phyloP scores from a whole-genome alignment of 2,329 filamentous ascomycete species.

The Cylindrodendrum hubeiense region DNA sequence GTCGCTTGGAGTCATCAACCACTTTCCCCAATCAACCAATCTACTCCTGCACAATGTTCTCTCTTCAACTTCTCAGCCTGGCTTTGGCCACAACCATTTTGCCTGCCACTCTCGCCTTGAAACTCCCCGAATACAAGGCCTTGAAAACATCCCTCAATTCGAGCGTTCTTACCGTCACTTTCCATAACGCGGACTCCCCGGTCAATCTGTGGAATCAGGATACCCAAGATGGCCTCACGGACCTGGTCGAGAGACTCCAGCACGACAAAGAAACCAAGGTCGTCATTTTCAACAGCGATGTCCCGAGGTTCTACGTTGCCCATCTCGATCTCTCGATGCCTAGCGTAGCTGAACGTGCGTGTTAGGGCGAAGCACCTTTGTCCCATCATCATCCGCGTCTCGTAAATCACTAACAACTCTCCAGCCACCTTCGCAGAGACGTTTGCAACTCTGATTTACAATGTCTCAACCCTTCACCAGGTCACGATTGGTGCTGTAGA shows the following conservation, averaged over 20 bases:
- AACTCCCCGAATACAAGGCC: background rate
- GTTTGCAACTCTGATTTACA: slow-evolving; percentile 1
- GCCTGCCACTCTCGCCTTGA: background rate
- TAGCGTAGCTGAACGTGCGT: background rate
- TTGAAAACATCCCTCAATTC: background rate
- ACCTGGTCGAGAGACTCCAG: background rate
- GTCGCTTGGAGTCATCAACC: too few relatives aligned
- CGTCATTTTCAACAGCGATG: slow-evolving; percentile 8
- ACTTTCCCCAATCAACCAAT: too few relatives aligned
- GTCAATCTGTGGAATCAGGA: slow-evolving; percentile 7
- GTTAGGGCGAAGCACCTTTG: too few relatives aligned
- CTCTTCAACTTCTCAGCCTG: background rate
- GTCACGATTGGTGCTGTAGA: slow-evolving; percentile 15
- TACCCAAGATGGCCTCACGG: background rate
- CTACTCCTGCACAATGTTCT: too few relatives aligned
- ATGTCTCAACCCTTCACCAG: background rate
- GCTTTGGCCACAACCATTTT: background rate
- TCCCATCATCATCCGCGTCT: too few relatives aligned
- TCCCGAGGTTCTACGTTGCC: background rate
- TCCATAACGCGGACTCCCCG: background rate
- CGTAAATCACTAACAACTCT: background rate
- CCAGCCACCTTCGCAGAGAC: background rate
- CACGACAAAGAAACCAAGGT: slow-evolving; percentile 3
- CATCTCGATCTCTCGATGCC: slow-evolving; percentile 6
- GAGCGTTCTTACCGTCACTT: background rate